Evolutionary conservation across 805 yeast species (phyloP), one percentile per base, ranked within the genome.

Genomic region (Brettanomyces sp.): DNA sequence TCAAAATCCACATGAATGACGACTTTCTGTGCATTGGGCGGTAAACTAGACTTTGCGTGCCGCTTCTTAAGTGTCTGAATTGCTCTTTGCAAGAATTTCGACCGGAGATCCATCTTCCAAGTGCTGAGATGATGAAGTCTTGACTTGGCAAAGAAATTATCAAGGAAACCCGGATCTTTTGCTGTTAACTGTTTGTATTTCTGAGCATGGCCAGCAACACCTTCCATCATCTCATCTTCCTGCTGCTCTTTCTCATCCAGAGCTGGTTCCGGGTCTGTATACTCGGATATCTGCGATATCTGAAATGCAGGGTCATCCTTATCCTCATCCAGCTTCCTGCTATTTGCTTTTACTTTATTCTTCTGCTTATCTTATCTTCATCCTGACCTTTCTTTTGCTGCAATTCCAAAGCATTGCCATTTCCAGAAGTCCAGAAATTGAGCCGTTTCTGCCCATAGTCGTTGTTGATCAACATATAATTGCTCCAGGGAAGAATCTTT

Each of bases 1-100:
- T 91, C 99, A 62, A 89, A 91, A 60, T 91, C 99, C 33, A 91
- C 72, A 60, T 91, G 97, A 45, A 90, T 59, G 8, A 90, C 75
- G 1, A 73, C 58, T 43, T 39, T 46, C 0, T 35, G 14, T 33
- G 55, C 56, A 4, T 30, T 21, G 38, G 48, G 8, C 14, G 25
- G 28, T 28, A 28, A 28, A 33, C 11, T 22, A 4, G 30, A 9
- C 6, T 5, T 42, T n/a, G 39, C 36, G 33, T 45, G 41, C 40
- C 57, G 36, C 44, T 44, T 44, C 30, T 46, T 33, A 34, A 46
- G 49, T 13, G 42, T 53, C 4, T 55, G 56, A 1, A 76, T 53
- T 12, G 83, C 77, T 42, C 63, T 63, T 3, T 69, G 60, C 36
- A 83, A 68, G 56, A 84, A 86, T 30, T 75, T 74, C 2, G 76